These are phyloP conservation scores for Vaucheria bursata DNA, from an alignment of 352 stramenopile genomes.

Conservation along the genomic window DNA sequence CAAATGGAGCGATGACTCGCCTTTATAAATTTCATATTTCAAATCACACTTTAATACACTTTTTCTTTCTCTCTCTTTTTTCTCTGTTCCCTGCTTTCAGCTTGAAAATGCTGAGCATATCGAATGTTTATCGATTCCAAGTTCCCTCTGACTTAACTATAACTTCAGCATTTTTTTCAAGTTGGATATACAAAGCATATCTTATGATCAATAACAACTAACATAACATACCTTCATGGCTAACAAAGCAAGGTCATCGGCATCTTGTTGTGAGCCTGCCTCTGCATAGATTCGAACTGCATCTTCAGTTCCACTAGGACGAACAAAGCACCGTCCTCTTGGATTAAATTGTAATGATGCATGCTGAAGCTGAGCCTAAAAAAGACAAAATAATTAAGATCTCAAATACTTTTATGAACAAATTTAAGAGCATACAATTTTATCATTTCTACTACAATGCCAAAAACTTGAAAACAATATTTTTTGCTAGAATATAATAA, in stretches of 20 bases:
- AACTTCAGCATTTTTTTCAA: not conserved
- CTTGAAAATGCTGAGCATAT: not conserved
- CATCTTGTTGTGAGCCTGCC: slow-evolving; percentile 29
- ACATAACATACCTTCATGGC: slow-evolving; percentile 20
- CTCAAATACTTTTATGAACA: too few relatives aligned
- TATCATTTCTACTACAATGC: too few relatives aligned
- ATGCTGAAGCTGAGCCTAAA: not conserved
- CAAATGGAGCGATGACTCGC: too few relatives aligned
- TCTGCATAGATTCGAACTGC: slow-evolving; percentile 94
- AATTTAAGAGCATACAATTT: too few relatives aligned
- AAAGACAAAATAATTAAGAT: too few relatives aligned
- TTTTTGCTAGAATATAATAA: too few relatives aligned
- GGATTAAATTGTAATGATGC: not conserved
- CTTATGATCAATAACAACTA: not conserved
- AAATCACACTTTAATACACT: too few relatives aligned
- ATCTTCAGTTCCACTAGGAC: slow-evolving; percentile 94
- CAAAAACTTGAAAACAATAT: too few relatives aligned
- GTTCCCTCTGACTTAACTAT: not conserved
- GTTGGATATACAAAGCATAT: not conserved
- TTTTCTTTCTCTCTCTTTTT: too few relatives aligned
- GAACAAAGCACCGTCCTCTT: slow-evolving; percentile 70
- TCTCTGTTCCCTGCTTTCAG: not conserved
- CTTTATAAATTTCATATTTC: too few relatives aligned
- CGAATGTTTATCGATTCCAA: not conserved
- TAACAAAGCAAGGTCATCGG: slow-evolving; percentile 36